Base-by-base conservation (phyloP, 306 rosid genomes). In the Quercus aquifolioides region DNA sequence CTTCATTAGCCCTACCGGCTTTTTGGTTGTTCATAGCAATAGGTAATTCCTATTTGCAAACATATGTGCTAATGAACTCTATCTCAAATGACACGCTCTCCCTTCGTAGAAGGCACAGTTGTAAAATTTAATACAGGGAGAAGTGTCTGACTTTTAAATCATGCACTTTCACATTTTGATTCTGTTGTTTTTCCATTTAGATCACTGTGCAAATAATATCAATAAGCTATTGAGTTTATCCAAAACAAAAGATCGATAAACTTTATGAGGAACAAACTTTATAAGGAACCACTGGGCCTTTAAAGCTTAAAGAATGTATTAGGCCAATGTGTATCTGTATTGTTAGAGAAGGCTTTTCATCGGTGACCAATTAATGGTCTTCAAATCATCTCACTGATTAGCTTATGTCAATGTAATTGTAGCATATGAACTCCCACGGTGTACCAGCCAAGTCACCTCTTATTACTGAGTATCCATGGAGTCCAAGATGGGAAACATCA, bases 401-500 rank as follows among this genome's bases (percentile, higher is more conserved):
- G 78, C 7, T 74, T 55, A 15, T 31, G 65, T 73, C 73, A 26
- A 69, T 65, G 72, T 43, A 38, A 69, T 79, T 86, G 81, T 54
- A 94, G 98, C 96, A 92, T 89, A 88, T 89, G 81, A 92, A 83
- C 89, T 55, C 89, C 52, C 97, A 88, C 67, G 89, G 92, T 85
- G 89, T 81, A 70, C 98, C 96, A 19, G 71, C 88, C 25, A 92
- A 91, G 79, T 94, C 97, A 0, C 83, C 85, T 55, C 80, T 72
- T 12, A 64, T 90, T 6, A 76, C 81, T n/a, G 92, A 92, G 38
- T 94, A 81, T 76, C 98, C 96, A 23, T 94, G 94, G 92, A 94
- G 98, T 83, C 98, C 98, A 4, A 90, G 98, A 88, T 94, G 98
- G 98, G 96, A 92, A 81, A 70, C 69, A 60, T 71, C 83, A 10